These are phyloP conservation scores for Elsinoe perseae DNA, from an alignment of 2,329 filamentous ascomycete species.

Conservation along the genomic window DNA sequence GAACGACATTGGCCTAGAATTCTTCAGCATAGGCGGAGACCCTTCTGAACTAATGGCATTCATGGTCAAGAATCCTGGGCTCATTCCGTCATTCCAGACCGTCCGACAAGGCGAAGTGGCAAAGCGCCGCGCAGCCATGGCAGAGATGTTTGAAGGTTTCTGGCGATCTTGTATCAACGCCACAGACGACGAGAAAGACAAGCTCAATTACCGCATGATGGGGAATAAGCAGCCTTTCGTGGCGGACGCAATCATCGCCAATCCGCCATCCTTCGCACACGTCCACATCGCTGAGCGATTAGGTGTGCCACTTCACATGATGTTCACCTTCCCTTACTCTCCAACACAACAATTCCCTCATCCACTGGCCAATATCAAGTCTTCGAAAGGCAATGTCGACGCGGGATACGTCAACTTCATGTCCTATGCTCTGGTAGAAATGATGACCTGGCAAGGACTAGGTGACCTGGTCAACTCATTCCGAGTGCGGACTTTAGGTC, in stretches of 20 bases:
- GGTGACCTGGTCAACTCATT: slow-evolving; percentile 73
- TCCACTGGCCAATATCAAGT: slow-evolving; percentile 66
- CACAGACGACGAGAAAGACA: slow-evolving; percentile 60
- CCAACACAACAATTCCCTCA: slow-evolving; percentile 70
- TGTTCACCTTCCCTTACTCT: slow-evolving; percentile 59
- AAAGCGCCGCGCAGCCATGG: slow-evolving; percentile 60
- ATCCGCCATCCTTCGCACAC: slow-evolving; percentile 71
- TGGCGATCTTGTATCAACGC: slow-evolving; percentile 71
- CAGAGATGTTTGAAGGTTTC: slow-evolving; percentile 74
- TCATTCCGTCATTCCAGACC: slow-evolving; percentile 66
- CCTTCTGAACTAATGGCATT: slow-evolving; percentile 78
- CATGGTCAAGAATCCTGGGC: slow-evolving; percentile 76
- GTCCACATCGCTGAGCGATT: slow-evolving; percentile 72
- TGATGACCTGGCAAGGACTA: slow-evolving; percentile 59
- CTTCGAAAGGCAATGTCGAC: slow-evolving; percentile 56
- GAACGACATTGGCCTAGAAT: slow-evolving; percentile 64
- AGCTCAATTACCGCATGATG: slow-evolving; percentile 55
- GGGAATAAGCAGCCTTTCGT: slow-evolving; percentile 54
- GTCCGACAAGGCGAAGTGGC: slow-evolving; percentile 67
- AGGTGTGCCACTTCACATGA: slow-evolving; percentile 61
- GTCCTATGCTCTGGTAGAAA: slow-evolving; percentile 70
- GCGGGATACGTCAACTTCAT: slow-evolving; percentile 71
- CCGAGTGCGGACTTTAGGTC: slow-evolving; percentile 56
- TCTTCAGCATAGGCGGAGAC: slow-evolving; percentile 72
- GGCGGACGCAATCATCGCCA: slow-evolving; percentile 76